Evolutionary conservation across 1,284 basidiomycete species (phyloP).

Genomic region (Leccinum fallax): DNA sequence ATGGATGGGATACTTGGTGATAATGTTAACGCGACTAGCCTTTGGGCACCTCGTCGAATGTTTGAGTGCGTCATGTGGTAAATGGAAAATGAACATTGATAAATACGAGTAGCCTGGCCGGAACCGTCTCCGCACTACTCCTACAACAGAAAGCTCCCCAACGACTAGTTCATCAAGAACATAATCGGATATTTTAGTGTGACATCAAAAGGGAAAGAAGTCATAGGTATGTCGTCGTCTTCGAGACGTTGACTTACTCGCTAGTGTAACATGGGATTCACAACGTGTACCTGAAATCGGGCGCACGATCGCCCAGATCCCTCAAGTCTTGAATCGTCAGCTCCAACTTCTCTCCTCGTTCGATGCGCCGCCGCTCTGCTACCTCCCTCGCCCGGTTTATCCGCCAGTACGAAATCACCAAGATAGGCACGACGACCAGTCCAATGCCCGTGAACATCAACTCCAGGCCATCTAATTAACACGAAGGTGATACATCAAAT

Average conservation of each 20-base stretch:
- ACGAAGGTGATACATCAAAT: background rate
- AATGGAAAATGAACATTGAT: background rate
- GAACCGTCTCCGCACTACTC: background rate
- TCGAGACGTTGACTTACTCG: background rate
- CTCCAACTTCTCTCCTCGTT: constrained; percentile 32
- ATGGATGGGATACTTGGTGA: background rate
- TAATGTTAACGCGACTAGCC: background rate
- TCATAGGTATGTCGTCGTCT: background rate
- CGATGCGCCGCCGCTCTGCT: constrained; percentile 32
- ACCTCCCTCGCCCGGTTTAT: constrained; percentile 55
- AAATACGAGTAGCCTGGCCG: background rate
- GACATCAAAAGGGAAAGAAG: background rate
- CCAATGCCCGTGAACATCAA: constrained; percentile 70
- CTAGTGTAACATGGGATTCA: constrained; percentile 29
- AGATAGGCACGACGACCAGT: constrained; percentile 51
- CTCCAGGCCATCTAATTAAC: constrained; percentile 56
- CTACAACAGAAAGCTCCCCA: background rate
- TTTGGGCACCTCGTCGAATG: background rate
- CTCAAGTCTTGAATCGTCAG: constrained; percentile 23
- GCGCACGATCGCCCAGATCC: constrained; percentile 62
- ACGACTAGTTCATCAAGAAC: background rate
- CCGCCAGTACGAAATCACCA: constrained; percentile 51
- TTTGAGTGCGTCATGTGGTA: background rate
- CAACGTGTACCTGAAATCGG: constrained; percentile 64
- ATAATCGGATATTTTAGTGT: background rate